Evolutionary conservation across 1,284 basidiomycete species (phyloP), one percentile per base, ranked within the genome.

Genomic region (Boletellus deceptivus): DNA sequence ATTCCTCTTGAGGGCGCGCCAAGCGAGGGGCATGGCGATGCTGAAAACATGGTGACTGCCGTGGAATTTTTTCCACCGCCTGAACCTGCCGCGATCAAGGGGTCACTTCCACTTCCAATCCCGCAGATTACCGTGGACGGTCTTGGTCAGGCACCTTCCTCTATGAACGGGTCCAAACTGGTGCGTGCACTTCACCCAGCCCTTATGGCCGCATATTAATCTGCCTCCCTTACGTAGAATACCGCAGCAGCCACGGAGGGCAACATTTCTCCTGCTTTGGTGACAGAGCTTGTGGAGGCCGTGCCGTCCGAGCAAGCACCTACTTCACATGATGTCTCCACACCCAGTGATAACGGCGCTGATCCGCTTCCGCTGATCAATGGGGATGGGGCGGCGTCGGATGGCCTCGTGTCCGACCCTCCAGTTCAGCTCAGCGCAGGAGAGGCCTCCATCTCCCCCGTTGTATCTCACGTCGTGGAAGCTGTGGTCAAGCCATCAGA

Each of bases 101-200:
- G 34, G 11, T 39, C 47, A 3, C 34, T 57, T 29, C 55, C 48
- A 20, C 42, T 49, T 40, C 47, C 51, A 13, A 31, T 55, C 43
- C 61, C 52, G n/a, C 55, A 48, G 27, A 59, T 74, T n/a, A 70
- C 70, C 3, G 63, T 70, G 7, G 70, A 70, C 14, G 67, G 68
- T 14, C 53, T 72, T 20, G 61, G 51, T 29, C 72, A 74, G 54
- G 65, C 73, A 24, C 62, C 71, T 9, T 73, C 74, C 29, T 44
- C 53, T 33, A 42, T 48, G 24, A 56, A 47, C 43, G 54, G 50
- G 44, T 44, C 44, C n/a, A 56, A 47, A 53, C 37, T 53, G 59
- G 63, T 63, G 52, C 8, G 56, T 10, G 3, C 14, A 7, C 25
- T 33, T 20, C 39, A 4, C 35, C 25, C 43, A 34, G 16, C 6